phyloP scores from a whole-genome alignment of 768 basidiomycete genomes.

The Phylloporus sp. region DNA sequence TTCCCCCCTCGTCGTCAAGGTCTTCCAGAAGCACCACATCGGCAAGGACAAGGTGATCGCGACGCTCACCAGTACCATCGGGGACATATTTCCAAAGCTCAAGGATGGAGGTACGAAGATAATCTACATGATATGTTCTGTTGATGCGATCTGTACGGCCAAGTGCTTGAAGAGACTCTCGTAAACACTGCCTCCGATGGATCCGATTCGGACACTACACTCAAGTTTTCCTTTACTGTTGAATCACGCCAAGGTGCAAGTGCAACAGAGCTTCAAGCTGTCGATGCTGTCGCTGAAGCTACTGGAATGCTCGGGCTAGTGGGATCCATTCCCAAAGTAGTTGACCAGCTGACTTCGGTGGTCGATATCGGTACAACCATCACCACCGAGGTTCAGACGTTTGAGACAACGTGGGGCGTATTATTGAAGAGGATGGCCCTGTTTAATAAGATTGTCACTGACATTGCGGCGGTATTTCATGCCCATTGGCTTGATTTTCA shows the following conservation, averaged over 20 bases:
- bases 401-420: conserved; percentile 1
- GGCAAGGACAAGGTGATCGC: background rate
- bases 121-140: background rate
- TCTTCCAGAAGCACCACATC: background rate
- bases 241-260: background rate
- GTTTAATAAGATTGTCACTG: background rate
- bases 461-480: too few relatives aligned
- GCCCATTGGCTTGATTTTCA: too few relatives aligned
- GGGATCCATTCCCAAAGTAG: background rate
- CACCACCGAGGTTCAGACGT: background rate
- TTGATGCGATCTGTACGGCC: background rate
- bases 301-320: background rate
- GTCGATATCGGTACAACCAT: background rate
- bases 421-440: too few relatives aligned
- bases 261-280: background rate
- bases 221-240: background rate
- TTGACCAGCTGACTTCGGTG: background rate
- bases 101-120: background rate
- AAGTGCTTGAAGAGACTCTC: background rate
- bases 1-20: background rate
- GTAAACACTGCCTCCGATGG: background rate
- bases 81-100: background rate
- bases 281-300: background rate
- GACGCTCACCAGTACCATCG: background rate
- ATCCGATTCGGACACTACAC: background rate